Percentiles rank a stretch among this genome's conserved stretches.
These are phyloP conservation scores for Orobanche coerulescens DNA, from an alignment of 257 asterid species.

Conservation along the genomic window DNA sequence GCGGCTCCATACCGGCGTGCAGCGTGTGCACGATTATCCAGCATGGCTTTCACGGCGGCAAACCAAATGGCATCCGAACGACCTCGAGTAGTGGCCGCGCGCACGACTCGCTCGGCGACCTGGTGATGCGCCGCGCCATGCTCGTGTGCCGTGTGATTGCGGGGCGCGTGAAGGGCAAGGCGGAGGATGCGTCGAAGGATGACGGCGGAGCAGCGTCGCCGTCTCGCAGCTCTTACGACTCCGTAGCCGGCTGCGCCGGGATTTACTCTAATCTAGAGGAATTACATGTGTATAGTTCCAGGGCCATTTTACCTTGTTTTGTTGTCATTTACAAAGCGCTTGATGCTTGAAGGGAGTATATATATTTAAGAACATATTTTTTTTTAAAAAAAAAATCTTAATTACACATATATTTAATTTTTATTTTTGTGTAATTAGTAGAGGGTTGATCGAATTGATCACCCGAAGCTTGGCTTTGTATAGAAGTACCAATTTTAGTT, in stretches of 20 bases:
- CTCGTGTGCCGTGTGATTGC: slow-evolving; percentile 90
- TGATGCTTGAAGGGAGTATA: slow-evolving; percentile 37
- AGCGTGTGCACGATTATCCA: slow-evolving; percentile 78
- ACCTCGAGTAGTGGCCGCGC: slow-evolving; percentile 89
- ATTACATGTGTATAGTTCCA: slow-evolving; percentile 35
- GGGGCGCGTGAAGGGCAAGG: slow-evolving; percentile 53
- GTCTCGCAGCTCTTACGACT: slow-evolving; percentile 27
- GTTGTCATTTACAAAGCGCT: slow-evolving; percentile 51
- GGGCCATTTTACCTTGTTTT: slow-evolving; percentile 56
- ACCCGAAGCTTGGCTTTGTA: no score
- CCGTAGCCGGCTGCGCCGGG: slow-evolving; percentile 33
- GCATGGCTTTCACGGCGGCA: slow-evolving; percentile 65
- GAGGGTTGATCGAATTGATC: no score
- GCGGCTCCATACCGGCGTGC: slow-evolving; percentile 67
- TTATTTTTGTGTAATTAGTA: no score
- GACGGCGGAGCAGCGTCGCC: slow-evolving; percentile 22
- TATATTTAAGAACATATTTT: no score
- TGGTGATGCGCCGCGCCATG: slow-evolving; percentile 55
- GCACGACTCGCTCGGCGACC: slow-evolving; percentile 50
- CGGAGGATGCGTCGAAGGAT: slow-evolving; percentile 30
- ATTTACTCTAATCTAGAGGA: slow-evolving; percentile 45
- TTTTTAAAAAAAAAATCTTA: no score
- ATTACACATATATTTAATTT: no score
- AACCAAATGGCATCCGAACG: slow-evolving; percentile 50
- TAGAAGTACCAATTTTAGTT: no score